Percentiles rank a stretch among this genome's conserved stretches.
These are phyloP conservation scores for Candida vartiovaarae DNA, from an alignment of 805 yeast species.

Conservation along the genomic window DNA sequence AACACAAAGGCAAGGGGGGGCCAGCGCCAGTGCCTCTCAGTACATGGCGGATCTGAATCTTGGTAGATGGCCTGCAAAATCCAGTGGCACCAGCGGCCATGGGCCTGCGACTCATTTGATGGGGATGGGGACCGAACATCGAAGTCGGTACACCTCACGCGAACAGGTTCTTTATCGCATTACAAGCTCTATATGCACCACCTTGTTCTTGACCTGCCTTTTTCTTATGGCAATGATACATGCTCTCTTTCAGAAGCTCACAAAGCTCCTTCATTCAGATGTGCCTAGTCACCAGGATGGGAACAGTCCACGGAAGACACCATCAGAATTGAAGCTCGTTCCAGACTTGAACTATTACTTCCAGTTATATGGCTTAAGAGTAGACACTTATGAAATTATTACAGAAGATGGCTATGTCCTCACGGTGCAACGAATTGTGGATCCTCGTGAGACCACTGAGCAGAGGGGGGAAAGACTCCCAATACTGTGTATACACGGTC, in stretches of 20 bases:
- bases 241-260: not conserved
- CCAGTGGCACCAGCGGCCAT: too few relatives aligned
- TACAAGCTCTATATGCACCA: conserved; percentile 12
- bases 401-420: conserved; percentile 79
- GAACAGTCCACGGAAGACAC: conserved; percentile 9
- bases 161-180: conserved; percentile 3
- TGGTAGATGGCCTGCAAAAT: too few relatives aligned
- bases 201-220: conserved; percentile 9
- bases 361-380: conserved; percentile 47
- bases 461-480: conserved; percentile 43
- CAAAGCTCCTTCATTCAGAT: not conserved
- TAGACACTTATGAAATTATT: conserved; percentile 50
- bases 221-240: conserved; percentile 12
- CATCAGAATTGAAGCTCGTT: conserved; percentile 31
- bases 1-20: too few relatives aligned
- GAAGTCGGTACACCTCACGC: not conserved
- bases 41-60: too few relatives aligned
- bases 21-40: too few relatives aligned
- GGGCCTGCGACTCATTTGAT: too few relatives aligned
- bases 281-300: conserved; percentile 9
- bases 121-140: too few relatives aligned
- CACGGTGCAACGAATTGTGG: conserved; percentile 54
- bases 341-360: conserved; percentile 67
- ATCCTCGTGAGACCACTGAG: conserved; percentile 29
- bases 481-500: conserved; percentile 74